Evolutionary conservation across 1,284 basidiomycete genomes (phyloP).

Genomic region (Apiotrichum mycotoxinovorans): DNA sequence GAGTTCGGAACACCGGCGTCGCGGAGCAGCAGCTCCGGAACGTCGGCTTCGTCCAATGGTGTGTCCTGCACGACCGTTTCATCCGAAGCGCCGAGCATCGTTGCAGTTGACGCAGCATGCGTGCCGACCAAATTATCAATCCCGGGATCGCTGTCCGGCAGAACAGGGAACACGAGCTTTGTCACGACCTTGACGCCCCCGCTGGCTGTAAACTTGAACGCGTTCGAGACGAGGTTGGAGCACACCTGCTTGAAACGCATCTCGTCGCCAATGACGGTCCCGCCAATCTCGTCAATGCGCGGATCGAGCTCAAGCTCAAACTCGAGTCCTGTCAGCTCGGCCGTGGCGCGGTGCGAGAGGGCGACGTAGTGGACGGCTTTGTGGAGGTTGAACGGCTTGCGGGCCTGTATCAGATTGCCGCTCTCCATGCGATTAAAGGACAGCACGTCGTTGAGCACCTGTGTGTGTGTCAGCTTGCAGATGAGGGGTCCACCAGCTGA

Average conservation of each 20-base stretch:
- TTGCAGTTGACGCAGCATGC: no score
- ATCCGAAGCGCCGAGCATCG: no score
- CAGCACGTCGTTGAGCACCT: constrained; percentile 77
- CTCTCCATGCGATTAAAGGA: constrained; percentile 52
- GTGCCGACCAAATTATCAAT: neutral
- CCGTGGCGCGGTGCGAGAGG: constrained; percentile 69
- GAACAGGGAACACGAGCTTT: constrained; percentile 34
- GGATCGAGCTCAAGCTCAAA: constrained; percentile 68
- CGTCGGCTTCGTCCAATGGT: no score
- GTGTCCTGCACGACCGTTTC: no score
- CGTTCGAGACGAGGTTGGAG: constrained; percentile 50
- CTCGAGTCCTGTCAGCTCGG: constrained; percentile 65
- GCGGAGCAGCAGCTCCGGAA: no score
- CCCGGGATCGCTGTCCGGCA: neutral
- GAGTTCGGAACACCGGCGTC: neutral
- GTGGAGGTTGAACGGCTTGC: constrained; percentile 74
- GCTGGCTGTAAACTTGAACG: constrained; percentile 64
- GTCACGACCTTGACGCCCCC: constrained; percentile 53
- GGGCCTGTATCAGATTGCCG: constrained; percentile 40
- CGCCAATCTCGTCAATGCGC: constrained; percentile 64
- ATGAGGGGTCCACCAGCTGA: neutral
- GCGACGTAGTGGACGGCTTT: constrained; percentile 75
- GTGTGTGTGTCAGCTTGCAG: neutral
- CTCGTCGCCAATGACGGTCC: constrained; percentile 53
- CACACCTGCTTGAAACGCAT: constrained; percentile 75